Evolutionary conservation across 306 rosid species (phyloP).

Genomic region (Carpinus viminea): DNA sequence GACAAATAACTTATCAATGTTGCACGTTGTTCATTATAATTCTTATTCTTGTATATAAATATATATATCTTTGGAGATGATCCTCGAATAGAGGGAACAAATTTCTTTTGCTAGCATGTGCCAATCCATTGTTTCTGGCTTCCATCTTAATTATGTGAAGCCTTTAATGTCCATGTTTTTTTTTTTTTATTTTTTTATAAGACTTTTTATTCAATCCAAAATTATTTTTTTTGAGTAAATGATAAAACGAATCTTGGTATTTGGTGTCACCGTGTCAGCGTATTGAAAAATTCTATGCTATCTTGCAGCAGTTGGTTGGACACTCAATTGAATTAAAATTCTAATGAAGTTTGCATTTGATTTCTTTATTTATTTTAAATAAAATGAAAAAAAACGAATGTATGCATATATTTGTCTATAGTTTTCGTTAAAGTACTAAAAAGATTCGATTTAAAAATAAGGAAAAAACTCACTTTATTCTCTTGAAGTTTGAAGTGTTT

Average conservation of each 20-base stretch:
- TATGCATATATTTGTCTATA: neutral
- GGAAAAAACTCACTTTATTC: no score
- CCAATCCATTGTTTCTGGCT: conserved; percentile 50
- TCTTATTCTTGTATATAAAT: conserved; percentile 42
- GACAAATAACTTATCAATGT: conserved; percentile 41
- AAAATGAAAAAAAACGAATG: no score
- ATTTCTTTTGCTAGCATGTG: conserved; percentile 33
- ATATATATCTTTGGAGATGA: conserved; percentile 41
- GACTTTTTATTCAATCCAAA: neutral
- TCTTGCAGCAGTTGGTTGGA: neutral
- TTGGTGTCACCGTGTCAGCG: neutral
- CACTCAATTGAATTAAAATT: neutral
- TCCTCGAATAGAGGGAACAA: conserved; percentile 42
- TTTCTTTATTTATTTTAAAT: neutral
- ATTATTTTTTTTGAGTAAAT: neutral
- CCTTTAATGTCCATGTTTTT: conserved; percentile 27
- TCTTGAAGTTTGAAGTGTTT: no score
- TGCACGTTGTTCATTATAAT: conserved; percentile 6
- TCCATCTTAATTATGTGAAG: conserved; percentile 45
- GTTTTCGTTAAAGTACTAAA: neutral
- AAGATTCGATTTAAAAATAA: no score
- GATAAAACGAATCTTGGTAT: neutral
- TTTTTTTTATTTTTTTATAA: neutral
- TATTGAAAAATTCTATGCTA: neutral
- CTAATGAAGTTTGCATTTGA: neutral